These are phyloP conservation scores for Plasmodium chabaudi DNA, from an alignment of 169 alveolate genomes.

Conservation along the genomic window DNA sequence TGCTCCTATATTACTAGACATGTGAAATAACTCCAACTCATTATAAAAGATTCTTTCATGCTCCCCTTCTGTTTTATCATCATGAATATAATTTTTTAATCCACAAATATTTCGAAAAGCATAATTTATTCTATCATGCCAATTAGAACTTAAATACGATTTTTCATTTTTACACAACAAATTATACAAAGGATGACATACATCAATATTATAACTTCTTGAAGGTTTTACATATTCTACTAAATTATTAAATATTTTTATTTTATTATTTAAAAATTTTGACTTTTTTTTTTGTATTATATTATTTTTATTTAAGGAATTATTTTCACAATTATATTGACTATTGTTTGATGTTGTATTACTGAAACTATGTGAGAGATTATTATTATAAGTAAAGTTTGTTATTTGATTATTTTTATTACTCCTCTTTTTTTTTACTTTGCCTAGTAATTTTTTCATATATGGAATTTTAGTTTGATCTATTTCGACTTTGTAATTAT, in stretches of 20 bases:
- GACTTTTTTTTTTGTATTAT: too few species aligned
- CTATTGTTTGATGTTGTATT: neutral
- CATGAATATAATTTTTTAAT: conserved; percentile 49
- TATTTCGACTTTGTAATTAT: neutral
- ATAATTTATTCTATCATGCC: conserved; percentile 76
- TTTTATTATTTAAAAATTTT: conserved; percentile 1
- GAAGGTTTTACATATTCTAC: conserved; percentile 38
- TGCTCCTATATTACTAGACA: conserved; percentile 72
- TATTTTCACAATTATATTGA: neutral
- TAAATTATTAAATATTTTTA: conserved; percentile 29
- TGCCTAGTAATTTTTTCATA: neutral
- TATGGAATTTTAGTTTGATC: neutral
- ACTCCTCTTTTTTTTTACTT: neutral
- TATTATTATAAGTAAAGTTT: neutral
- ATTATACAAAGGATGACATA: conserved; percentile 65
- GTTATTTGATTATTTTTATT: neutral
- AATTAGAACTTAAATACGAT: conserved; percentile 71
- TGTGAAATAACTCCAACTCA: conserved; percentile 63
- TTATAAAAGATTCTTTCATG: conserved; percentile 57
- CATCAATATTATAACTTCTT: conserved; percentile 49
- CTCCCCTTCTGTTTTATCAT: conserved; percentile 66
- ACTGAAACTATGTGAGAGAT: neutral
- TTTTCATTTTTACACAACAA: conserved; percentile 47
- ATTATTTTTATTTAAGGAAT: neutral
- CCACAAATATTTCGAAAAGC: conserved; percentile 73